Conservation (phyloP, 2,329 filamentous ascomycete species). For the Calonectria pseudoturangicola region DNA sequence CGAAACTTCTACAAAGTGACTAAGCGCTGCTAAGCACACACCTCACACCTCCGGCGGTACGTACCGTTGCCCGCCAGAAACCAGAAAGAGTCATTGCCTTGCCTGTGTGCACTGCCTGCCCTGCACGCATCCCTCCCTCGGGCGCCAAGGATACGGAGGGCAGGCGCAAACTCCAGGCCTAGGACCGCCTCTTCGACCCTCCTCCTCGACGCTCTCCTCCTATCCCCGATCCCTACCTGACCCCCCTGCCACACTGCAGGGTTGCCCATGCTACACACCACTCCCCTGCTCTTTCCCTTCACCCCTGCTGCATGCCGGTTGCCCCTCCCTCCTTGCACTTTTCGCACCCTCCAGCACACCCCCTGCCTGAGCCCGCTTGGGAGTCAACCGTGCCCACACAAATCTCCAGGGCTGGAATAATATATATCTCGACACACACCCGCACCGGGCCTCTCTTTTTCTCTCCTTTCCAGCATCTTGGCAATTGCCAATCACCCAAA, state of each 20-base stretch:
- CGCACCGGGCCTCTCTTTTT: conserved; percentile 53
- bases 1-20: conserved; percentile 50
- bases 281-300: conserved; percentile 42
- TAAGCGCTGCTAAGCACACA: conserved; percentile 50
- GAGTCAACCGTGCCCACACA: conserved; percentile 50
- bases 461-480: conserved; percentile 59
- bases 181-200: conserved; percentile 35
- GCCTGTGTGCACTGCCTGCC: conserved; percentile 47
- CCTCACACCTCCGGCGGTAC: conserved; percentile 3
- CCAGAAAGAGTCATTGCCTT: conserved; percentile 35
- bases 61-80: conserved; percentile 17
- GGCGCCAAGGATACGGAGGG: conserved; percentile 32
- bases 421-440: conserved; percentile 60
- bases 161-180: conserved; percentile 36
- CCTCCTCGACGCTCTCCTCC: conserved; percentile 30
- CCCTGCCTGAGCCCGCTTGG: conserved; percentile 50
- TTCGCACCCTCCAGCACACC: conserved; percentile 41
- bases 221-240: conserved; percentile 13
- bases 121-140: conserved; percentile 34
- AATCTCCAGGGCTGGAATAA: conserved; percentile 49
- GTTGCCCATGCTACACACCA: conserved; percentile 33
- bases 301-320: conserved; percentile 53
- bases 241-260: conserved; percentile 31
- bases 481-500: conserved; percentile 62
- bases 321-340: conserved; percentile 24